Evolutionary conservation across 2,329 filamentous ascomycete species (phyloP), one percentile per base, ranked within the genome.

Genomic region (Tolypocladium paradoxum): DNA sequence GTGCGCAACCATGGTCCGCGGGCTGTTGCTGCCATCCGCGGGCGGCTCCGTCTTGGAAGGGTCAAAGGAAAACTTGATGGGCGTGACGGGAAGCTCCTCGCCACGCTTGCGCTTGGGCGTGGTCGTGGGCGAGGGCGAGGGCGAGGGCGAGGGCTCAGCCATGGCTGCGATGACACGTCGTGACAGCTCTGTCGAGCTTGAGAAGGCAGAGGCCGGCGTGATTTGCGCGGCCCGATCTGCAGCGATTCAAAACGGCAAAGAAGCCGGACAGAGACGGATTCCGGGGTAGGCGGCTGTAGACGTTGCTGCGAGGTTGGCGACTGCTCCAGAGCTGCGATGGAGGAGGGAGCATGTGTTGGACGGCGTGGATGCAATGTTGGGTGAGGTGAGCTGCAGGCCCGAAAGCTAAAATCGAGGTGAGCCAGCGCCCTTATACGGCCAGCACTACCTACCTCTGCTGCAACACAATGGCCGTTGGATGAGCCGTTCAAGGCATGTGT

Each of bases 1-100:
- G 61, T 76, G 74, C 38, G 74, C 76, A 40, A 82, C 76, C 52
- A 66, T 73, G 43, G 75, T 74, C 52, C 74, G 71, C n/a, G 79
- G 78, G 57, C 79, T 82, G 57, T 66, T 71, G 61, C 68, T 73
- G 54, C 76, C 77, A 50, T 78, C 76, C 33, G 76, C 72, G 40
- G 65, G 56, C 31, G 62, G 52, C 36, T 65, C 54, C 54, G 64
- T 54, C 5, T 56, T 57, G 57, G 67, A 52, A 46, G 64, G 57
- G 53, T 76, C 71, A 58, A 80, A 80, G 1, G 74, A 73, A 63
- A 79, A 79, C 48, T 68, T 62, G 53, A 67, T 57, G n/a, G 70
- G 68, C 12, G 68, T 62, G 40, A 63, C 50, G 53, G 60, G 64
- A 20, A 59, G 56, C 14, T 71, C 65, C 22, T 72, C 65, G 57